Percentiles rank a stretch among this genome's conserved stretches.
These are phyloP conservation scores for Diplodia scrobiculata DNA, from an alignment of 2,329 filamentous ascomycete species.

Conservation along the genomic window DNA sequence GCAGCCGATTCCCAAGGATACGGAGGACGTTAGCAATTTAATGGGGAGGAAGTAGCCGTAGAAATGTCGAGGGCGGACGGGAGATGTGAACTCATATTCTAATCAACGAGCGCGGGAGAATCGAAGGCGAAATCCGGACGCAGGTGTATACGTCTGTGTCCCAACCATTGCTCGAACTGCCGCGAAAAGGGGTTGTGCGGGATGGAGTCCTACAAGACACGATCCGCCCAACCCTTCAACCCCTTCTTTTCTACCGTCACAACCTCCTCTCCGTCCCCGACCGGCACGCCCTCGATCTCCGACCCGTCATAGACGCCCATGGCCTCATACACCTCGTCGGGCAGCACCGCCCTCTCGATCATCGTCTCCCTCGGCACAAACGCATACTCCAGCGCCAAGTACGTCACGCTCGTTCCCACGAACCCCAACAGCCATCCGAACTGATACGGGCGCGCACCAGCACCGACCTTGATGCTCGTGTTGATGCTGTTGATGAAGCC, in stretches of 20 bases:
- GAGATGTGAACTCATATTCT: too few species aligned
- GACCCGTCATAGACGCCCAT: conserved; percentile 35
- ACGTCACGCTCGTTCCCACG: conserved; percentile 58
- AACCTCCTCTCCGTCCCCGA: conserved; percentile 31
- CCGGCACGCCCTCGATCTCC: conserved; percentile 34
- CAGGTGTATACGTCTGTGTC: too few species aligned
- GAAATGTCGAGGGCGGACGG: background rate
- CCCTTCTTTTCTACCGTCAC: conserved; percentile 38
- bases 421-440: conserved; percentile 70
- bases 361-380: conserved; percentile 57
- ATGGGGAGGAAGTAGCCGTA: background rate
- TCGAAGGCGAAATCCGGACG: too few species aligned
- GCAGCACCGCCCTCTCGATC: conserved; percentile 47
- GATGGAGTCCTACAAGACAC: conserved; percentile 36
- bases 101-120: too few species aligned
- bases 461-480: conserved; percentile 45
- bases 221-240: conserved; percentile 41
- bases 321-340: conserved; percentile 45
- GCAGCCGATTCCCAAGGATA: background rate
- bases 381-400: conserved; percentile 53
- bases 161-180: too few species aligned
- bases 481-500: conserved; percentile 55
- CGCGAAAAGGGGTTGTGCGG: too few species aligned
- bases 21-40: background rate
- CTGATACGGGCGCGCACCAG: conserved; percentile 59